Evolutionary conservation across 2,329 filamentous ascomycete genomes (phyloP).

Genomic region (Arthroderma sp.): DNA sequence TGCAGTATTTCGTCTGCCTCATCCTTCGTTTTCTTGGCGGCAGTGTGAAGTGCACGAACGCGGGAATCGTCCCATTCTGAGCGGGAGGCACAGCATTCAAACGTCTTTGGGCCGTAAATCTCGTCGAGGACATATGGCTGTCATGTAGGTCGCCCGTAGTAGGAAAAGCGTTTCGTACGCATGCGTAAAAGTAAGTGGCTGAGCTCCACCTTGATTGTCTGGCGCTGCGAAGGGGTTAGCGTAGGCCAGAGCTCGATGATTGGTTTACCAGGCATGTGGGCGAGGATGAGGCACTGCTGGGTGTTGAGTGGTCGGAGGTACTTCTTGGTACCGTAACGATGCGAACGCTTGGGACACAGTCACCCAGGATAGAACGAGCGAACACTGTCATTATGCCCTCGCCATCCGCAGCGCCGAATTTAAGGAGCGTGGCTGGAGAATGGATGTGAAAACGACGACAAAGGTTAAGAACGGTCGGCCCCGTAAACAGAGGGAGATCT

Average conservation of each 20-base stretch:
- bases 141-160: slow-evolving; percentile 9
- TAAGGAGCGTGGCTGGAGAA: slow-evolving; percentile 11
- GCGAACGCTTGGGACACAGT: slow-evolving; percentile 8
- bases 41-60: slow-evolving; percentile 4
- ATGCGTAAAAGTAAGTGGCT: slow-evolving; percentile 9
- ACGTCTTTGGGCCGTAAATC: slow-evolving; percentile 1
- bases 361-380: slow-evolving; percentile 10
- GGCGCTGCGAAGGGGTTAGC: slow-evolving; percentile 7
- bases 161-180: slow-evolving; percentile 8
- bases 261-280: slow-evolving; percentile 7
- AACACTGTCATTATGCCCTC: slow-evolving; percentile 10
- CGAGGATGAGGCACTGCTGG: too few species aligned
- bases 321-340: not conserved
- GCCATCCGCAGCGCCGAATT: slow-evolving; percentile 7
- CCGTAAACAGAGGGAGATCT: slow-evolving; percentile 5
- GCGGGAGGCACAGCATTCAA: slow-evolving; percentile 6
- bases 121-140: slow-evolving; percentile 8
- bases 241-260: slow-evolving; percentile 10
- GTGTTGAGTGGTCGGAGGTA: too few species aligned
- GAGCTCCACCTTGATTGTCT: slow-evolving; percentile 9
- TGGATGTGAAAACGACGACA: slow-evolving; percentile 7
- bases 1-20: not conserved
- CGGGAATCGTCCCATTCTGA: slow-evolving; percentile 11
- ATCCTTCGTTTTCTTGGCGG: not conserved
- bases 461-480: slow-evolving; percentile 7